Conservation (phyloP, 1,284 basidiomycete species). For the Pseudozyma flocculosa region DNA sequence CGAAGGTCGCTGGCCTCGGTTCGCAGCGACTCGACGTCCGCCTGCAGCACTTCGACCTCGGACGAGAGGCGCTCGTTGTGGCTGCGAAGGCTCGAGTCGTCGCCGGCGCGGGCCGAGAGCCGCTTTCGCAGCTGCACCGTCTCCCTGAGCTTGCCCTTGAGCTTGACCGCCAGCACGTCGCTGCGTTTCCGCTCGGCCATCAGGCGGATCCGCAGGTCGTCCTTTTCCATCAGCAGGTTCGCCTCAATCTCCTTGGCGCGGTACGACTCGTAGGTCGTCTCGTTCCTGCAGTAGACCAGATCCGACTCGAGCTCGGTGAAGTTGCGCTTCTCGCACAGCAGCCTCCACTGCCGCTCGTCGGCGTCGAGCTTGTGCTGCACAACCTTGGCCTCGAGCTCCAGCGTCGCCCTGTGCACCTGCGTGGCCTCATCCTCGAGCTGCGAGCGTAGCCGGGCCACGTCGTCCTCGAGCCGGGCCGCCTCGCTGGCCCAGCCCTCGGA, state of each 20-base stretch:
- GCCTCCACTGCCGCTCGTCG: conserved; percentile 27
- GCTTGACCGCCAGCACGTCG: conserved; percentile 20
- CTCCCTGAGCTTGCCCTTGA: conserved; percentile 15
- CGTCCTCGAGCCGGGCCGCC: conserved; percentile 71
- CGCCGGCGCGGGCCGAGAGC: conserved; percentile 10
- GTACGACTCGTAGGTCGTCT: conserved; percentile 19
- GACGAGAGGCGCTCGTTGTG: conserved; percentile 1
- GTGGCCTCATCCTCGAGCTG: conserved; percentile 60
- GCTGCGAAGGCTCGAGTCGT: conserved; percentile 1
- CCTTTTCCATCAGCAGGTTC: conserved; percentile 21
- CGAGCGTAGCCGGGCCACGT: conserved; percentile 63
- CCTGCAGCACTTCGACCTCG: conserved; percentile 20
- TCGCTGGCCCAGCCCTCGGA: conserved; percentile 32
- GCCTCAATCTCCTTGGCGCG: conserved; percentile 16
- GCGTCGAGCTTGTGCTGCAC: conserved; percentile 31
- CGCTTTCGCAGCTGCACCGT: conserved; percentile 15
- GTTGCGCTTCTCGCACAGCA: conserved; percentile 16
- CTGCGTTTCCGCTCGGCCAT: conserved; percentile 32
- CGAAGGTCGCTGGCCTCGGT: background rate
- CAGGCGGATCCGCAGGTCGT: conserved; percentile 22
- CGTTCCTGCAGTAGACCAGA: conserved; percentile 30
- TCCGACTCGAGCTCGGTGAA: conserved; percentile 15
- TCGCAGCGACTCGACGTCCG: background rate
- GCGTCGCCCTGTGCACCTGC: background rate
- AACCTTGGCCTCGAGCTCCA: conserved; percentile 18